Evolutionary conservation across 106 monocot species (phyloP).

Genomic region (Ottelia alismoides): DNA sequence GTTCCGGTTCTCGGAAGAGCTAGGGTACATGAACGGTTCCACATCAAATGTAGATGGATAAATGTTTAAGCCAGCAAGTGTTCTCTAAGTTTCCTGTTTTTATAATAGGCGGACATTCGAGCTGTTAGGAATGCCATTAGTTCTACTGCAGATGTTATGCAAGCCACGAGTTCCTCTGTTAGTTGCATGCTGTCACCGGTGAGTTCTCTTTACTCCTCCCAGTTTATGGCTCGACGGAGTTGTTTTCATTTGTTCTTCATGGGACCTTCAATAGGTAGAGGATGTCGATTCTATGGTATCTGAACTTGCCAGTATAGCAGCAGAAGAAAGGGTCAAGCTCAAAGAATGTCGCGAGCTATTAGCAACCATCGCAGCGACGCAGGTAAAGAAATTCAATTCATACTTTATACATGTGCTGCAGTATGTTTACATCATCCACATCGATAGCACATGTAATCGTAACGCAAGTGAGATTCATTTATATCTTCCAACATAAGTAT

Average conservation of each 20-base stretch:
- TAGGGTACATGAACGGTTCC: slow-evolving; percentile 35
- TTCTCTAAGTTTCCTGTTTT: background rate
- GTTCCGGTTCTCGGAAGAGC: slow-evolving; percentile 66
- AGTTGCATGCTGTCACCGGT: slow-evolving; percentile 35
- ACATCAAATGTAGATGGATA: background rate
- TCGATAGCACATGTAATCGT: background rate
- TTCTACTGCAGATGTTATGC: slow-evolving; percentile 55
- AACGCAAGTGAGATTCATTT: background rate
- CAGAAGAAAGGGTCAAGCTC: slow-evolving; percentile 41
- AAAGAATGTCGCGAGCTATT: slow-evolving; percentile 69
- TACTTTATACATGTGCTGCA: background rate
- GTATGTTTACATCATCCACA: slow-evolving; percentile 1
- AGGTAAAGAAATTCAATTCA: slow-evolving; percentile 32
- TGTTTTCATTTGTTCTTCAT: too few species aligned
- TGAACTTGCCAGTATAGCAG: slow-evolving; percentile 54
- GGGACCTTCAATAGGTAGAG: slow-evolving; percentile 38
- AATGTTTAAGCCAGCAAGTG: background rate
- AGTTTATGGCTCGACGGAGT: too few species aligned
- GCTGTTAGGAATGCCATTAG: slow-evolving; percentile 33
- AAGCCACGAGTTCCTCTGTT: slow-evolving; percentile 40
- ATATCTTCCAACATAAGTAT: background rate
- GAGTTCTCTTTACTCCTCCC: too few species aligned
- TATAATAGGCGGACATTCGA: slow-evolving; percentile 26
- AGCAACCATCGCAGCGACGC: slow-evolving; percentile 58
- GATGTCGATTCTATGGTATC: slow-evolving; percentile 39